phyloP scores from a whole-genome alignment of 2,329 filamentous ascomycete genomes.

The Colletotrichum tabaci region DNA sequence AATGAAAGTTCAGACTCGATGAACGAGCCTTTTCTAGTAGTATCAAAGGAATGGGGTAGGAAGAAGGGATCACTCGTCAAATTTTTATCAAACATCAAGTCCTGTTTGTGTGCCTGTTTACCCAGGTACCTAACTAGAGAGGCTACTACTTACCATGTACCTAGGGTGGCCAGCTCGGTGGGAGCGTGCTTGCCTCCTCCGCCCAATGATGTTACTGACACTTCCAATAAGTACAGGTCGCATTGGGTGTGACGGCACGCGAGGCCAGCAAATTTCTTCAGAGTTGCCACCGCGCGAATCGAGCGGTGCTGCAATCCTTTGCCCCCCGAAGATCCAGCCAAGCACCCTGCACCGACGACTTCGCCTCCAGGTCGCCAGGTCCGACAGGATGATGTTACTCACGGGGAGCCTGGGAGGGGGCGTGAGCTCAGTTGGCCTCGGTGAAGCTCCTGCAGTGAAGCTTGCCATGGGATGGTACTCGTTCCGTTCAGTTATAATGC shows the following conservation, averaged over 20 bases:
- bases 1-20: not conserved
- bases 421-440: not conserved
- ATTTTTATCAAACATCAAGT: not conserved
- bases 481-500: too few species aligned
- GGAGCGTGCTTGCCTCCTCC: not conserved
- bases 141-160: too few species aligned
- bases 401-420: too few species aligned
- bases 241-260: not conserved
- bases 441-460: not conserved
- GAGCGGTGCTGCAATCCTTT: not conserved
- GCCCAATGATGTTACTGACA: not conserved
- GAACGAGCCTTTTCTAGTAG: too few species aligned
- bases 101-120: not conserved
- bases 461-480: not conserved
- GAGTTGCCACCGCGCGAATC: constrained; percentile 20
- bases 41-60: too few species aligned
- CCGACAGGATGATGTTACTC: not conserved
- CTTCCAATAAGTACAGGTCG: not conserved
- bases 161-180: not conserved
- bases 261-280: not conserved
- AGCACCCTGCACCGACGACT: not conserved
- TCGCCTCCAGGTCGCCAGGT: constrained; percentile 4
- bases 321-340: not conserved
- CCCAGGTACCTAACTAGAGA: not conserved
- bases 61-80: not conserved